Percentiles rank a stretch among this genome's conserved stretches.
Conservation (phyloP, 768 basidiomycete species). For the Russula ochroleuca region DNA sequence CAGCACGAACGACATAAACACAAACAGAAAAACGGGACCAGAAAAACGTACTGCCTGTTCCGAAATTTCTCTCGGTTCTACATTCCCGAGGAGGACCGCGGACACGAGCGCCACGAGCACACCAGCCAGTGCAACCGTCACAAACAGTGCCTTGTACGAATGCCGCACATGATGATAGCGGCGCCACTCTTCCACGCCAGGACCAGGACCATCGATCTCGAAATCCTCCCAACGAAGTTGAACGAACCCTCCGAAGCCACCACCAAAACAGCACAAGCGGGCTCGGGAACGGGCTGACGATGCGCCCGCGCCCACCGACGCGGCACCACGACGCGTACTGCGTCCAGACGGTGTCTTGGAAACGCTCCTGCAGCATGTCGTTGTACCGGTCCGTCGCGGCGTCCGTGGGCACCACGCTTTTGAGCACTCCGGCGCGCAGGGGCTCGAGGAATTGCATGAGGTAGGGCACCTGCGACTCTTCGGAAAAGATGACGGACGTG, state of each 20-base stretch:
- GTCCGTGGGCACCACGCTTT: slow-evolving; percentile 15
- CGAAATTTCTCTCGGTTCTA: background rate
- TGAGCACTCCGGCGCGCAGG: slow-evolving; percentile 11
- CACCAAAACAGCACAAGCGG: slow-evolving; percentile 23
- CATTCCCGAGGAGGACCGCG: background rate
- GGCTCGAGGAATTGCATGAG: slow-evolving; percentile 15
- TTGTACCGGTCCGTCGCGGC: slow-evolving; percentile 23
- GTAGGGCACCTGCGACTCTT: slow-evolving; percentile 27
- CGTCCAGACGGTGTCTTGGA: slow-evolving; percentile 15
- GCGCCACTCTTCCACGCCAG: slow-evolving; percentile 6
- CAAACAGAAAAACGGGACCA: background rate
- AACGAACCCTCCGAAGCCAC: slow-evolving; percentile 14
- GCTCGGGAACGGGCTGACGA: slow-evolving; percentile 19
- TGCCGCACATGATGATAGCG: slow-evolving; percentile 1
- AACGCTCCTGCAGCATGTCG: slow-evolving; percentile 11
- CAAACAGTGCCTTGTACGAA: background rate
- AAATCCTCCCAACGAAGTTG: slow-evolving; percentile 23
- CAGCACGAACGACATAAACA: background rate
- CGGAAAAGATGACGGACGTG: slow-evolving; percentile 51
- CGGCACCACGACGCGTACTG: slow-evolving; percentile 26
- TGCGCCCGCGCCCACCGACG: slow-evolving; percentile 7
- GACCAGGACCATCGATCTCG: slow-evolving; percentile 12
- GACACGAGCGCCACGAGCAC: background rate
- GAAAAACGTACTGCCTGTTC: background rate
- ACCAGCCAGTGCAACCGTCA: background rate